Evolutionary conservation across 768 basidiomycete genomes (phyloP).

Genomic region (Suillus luteus): DNA sequence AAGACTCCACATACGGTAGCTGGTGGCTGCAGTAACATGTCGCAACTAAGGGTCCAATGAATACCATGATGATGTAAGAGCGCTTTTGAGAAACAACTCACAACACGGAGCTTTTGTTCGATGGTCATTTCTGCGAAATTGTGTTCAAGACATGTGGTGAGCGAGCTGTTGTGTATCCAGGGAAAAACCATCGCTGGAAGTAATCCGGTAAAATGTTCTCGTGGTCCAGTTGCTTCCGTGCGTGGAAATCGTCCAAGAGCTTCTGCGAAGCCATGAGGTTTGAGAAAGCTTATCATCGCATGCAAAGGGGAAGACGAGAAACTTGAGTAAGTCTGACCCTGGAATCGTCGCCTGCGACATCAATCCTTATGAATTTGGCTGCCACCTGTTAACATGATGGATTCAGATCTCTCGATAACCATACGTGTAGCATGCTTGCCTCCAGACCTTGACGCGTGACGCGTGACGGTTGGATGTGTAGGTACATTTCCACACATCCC

Average conservation of each 20-base stretch:
- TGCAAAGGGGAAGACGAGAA: neutral
- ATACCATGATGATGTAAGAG: neutral
- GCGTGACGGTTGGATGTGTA: neutral
- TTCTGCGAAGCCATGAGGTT: slow-evolving; percentile 10
- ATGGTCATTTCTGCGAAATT: slow-evolving; percentile 14
- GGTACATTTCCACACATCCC: slow-evolving; percentile 14
- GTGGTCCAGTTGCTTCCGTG: slow-evolving; percentile 33
- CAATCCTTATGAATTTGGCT: slow-evolving; percentile 13
- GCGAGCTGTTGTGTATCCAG: slow-evolving; percentile 34
- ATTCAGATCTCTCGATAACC: neutral
- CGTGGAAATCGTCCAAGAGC: slow-evolving; percentile 20
- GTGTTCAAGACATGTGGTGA: slow-evolving; percentile 26
- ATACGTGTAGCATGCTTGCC: neutral
- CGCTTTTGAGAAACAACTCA: slow-evolving; percentile 13
- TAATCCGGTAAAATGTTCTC: slow-evolving; percentile 30
- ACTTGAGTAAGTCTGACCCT: slow-evolving; percentile 9
- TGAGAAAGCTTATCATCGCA: neutral
- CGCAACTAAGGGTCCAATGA: slow-evolving; percentile 1
- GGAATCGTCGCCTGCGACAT: slow-evolving; percentile 8
- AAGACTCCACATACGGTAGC: slow-evolving; percentile 17
- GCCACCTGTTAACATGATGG: slow-evolving; percentile 8
- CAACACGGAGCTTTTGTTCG: slow-evolving; percentile 16
- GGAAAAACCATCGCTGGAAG: slow-evolving; percentile 37
- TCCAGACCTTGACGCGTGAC: neutral
- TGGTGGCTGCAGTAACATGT: slow-evolving; percentile 21